phyloP scores from a whole-genome alignment of 2,329 filamentous ascomycete genomes.

The Passalora sequoiae region DNA sequence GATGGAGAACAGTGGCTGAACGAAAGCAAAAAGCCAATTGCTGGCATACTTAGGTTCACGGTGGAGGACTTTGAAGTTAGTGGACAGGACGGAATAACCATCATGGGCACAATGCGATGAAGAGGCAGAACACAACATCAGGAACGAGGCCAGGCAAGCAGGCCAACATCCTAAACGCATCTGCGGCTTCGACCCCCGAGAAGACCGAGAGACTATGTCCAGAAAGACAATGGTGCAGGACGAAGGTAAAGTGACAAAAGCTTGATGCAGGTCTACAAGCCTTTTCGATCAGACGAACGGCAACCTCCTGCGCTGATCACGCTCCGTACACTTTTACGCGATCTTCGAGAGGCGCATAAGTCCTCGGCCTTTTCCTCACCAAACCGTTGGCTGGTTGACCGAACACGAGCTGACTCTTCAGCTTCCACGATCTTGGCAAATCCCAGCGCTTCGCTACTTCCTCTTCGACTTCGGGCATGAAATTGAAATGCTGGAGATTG shows the following conservation, averaged over 20 bases:
- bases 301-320: too few species aligned
- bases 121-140: not conserved
- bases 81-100: constrained; percentile 19
- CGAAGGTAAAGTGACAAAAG: too few species aligned
- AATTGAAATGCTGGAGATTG: constrained; percentile 31
- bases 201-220: too few species aligned
- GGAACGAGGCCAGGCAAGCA: too few species aligned
- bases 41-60: constrained; percentile 66
- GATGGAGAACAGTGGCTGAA: constrained; percentile 67
- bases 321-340: constrained; percentile 29
- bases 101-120: constrained; percentile 16
- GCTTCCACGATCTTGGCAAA: constrained; percentile 65
- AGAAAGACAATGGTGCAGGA: too few species aligned
- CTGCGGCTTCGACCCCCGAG: too few species aligned
- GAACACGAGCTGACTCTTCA: constrained; percentile 79
- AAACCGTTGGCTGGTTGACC: constrained; percentile 26
- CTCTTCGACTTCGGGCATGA: constrained; percentile 19
- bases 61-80: constrained; percentile 80
- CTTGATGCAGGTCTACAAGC: too few species aligned
- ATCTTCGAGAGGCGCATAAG: constrained; percentile 29
- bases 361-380: constrained; percentile 25
- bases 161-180: too few species aligned
- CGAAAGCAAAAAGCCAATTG: constrained; percentile 61
- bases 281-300: too few species aligned
- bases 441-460: constrained; percentile 51